A percentile compares a stretch with the other conserved stretches of the same genome.
phyloP scores from a whole-genome alignment of 177 flowering plant genomes.

The Vitis hybrid region DNA sequence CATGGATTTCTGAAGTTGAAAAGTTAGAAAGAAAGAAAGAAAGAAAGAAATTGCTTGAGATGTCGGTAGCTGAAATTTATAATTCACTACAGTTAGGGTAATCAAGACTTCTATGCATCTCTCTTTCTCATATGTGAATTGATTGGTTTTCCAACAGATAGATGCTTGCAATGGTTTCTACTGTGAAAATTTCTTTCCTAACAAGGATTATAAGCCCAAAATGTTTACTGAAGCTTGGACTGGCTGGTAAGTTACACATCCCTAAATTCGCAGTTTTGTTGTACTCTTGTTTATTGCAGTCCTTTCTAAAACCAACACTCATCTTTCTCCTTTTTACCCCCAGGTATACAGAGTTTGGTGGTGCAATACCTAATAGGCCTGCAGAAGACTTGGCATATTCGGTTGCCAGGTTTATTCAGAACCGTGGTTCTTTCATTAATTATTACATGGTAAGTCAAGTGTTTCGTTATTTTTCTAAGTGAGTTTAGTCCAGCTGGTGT shows the following conservation, averaged over 20 bases:
- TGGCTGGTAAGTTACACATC: constrained; percentile 64
- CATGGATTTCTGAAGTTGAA: too few relatives aligned
- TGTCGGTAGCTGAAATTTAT: too few relatives aligned
- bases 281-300: too few relatives aligned
- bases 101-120: neutral
- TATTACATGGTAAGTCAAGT: constrained; percentile 75
- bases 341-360: constrained; percentile 82
- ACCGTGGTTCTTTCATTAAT: constrained; percentile 79
- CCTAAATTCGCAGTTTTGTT: too few relatives aligned
- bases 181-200: constrained; percentile 73
- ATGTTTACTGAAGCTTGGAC: constrained; percentile 96
- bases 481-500: neutral
- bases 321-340: neutral
- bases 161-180: constrained; percentile 90
- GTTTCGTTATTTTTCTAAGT: neutral
- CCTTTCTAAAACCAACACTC: too few relatives aligned
- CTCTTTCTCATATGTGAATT: neutral
- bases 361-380: constrained; percentile 71
- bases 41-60: neutral
- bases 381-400: constrained; percentile 88
- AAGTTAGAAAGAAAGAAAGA: too few relatives aligned
- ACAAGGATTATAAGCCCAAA: constrained; percentile 74
- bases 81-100: too few relatives aligned
- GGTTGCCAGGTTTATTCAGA: constrained; percentile 84
- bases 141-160: constrained; percentile 43